Percentiles rank a stretch among this genome's conserved stretches.
phyloP scores from a whole-genome alignment of 352 stramenopile species.

The Pythium brachiatum region DNA sequence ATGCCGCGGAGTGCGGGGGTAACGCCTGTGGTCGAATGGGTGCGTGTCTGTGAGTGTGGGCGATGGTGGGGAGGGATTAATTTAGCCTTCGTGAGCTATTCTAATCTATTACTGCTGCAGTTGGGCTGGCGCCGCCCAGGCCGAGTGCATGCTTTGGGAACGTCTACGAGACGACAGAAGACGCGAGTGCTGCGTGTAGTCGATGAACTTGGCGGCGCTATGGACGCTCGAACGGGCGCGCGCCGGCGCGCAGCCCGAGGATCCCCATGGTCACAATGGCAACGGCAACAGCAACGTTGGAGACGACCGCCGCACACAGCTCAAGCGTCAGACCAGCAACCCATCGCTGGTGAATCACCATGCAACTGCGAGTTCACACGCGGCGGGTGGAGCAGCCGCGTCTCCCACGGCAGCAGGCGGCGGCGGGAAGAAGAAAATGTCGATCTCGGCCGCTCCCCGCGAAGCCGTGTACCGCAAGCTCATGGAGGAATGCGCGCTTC shows the following conservation, averaged over 20 bases:
- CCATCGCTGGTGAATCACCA: neutral
- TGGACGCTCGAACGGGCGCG: constrained; percentile 55
- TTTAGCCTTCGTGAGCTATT: neutral
- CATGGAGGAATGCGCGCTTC: constrained; percentile 38
- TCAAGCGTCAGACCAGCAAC: constrained; percentile 19
- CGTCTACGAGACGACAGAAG: neutral
- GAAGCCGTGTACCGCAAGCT: constrained; percentile 33
- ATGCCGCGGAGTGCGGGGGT: too few relatives aligned
- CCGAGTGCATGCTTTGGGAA: constrained; percentile 1
- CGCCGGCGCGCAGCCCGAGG: constrained; percentile 21
- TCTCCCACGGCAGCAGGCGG: neutral
- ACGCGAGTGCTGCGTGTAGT: neutral
- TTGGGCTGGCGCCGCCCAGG: neutral
- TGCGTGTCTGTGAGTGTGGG: too few relatives aligned
- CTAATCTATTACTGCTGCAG: neutral
- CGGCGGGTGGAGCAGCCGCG: neutral
- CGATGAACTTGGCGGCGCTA: constrained; percentile 54
- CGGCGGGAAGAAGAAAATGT: constrained; percentile 20
- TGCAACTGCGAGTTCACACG: neutral
- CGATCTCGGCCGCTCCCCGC: constrained; percentile 9
- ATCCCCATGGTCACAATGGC: constrained; percentile 2
- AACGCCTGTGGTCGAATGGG: too few relatives aligned
- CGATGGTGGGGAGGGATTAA: neutral
- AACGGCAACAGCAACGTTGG: neutral
- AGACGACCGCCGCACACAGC: neutral